These are phyloP conservation scores for Tritrichomonas musculus DNA, from an alignment of 208 protist genomes.

Conservation along the genomic window DNA sequence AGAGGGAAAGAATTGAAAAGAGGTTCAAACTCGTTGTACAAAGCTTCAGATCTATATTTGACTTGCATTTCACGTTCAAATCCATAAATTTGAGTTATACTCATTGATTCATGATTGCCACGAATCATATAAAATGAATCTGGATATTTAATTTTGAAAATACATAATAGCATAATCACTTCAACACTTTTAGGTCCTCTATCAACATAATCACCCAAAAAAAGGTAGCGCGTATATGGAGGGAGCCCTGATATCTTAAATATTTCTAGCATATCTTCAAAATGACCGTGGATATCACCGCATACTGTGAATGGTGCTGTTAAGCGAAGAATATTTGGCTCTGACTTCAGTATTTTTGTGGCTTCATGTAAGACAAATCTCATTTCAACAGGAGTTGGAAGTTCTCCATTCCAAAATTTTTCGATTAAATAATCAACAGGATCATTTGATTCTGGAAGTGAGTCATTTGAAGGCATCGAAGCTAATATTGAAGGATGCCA, in stretches of 20 bases:
- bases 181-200: not conserved
- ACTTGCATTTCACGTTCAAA: slow-evolving; percentile 75
- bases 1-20: slow-evolving; percentile 97
- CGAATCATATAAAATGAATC: slow-evolving; percentile 89
- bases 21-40: slow-evolving; percentile 97
- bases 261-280: slow-evolving; percentile 46
- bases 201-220: slow-evolving; percentile 40
- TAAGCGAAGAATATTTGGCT: slow-evolving; percentile 44
- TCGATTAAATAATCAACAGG: not conserved
- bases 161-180: slow-evolving; percentile 10
- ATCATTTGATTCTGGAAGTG: not conserved
- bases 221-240: slow-evolving; percentile 43
- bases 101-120: slow-evolving; percentile 92
- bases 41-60: slow-evolving; percentile 85
- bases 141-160: slow-evolving; percentile 36
- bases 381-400: not conserved
- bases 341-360: slow-evolving; percentile 8
- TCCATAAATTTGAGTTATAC: slow-evolving; percentile 94
- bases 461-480: too few species aligned
- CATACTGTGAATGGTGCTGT: slow-evolving; percentile 42
- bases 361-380: not conserved
- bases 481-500: not conserved
- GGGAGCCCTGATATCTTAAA: slow-evolving; percentile 44
- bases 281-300: slow-evolving; percentile 53
- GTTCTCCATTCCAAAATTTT: not conserved